These are phyloP conservation scores for Wickerhamomyces queroliae DNA, from an alignment of 805 yeast genomes.

Conservation along the genomic window DNA sequence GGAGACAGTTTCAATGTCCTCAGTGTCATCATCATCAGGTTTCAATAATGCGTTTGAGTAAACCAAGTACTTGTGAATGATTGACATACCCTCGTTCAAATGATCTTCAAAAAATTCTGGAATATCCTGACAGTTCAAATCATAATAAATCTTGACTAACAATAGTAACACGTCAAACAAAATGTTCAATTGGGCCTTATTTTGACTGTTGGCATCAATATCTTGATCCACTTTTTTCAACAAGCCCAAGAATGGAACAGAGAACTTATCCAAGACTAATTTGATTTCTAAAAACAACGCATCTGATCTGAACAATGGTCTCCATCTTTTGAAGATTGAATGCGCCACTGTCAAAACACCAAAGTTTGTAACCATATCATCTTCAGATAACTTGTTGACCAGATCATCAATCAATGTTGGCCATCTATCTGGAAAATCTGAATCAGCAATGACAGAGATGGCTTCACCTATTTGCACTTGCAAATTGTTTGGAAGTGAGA, in stretches of 20 bases:
- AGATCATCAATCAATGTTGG: constrained; percentile 67
- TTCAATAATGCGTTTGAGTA: constrained; percentile 51
- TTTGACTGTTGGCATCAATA: constrained; percentile 40
- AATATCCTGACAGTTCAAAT: constrained; percentile 94
- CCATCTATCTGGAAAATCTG: constrained; percentile 95
- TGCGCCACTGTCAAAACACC: constrained; percentile 92
- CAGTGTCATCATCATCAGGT: constrained; percentile 58
- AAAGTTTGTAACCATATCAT: constrained; percentile 69
- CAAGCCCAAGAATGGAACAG: constrained; percentile 69
- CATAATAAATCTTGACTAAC: constrained; percentile 79
- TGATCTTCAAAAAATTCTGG: constrained; percentile 98
- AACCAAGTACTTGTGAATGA: constrained; percentile 74
- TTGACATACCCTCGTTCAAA: constrained; percentile 66
- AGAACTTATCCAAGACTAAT: constrained; percentile 79
- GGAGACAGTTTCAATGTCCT: constrained; percentile 55
- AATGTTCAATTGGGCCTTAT: constrained; percentile 46
- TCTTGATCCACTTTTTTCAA: constrained; percentile 61
- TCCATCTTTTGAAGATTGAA: constrained; percentile 94
- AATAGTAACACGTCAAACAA: constrained; percentile 67
- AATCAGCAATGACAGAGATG: constrained; percentile 86
- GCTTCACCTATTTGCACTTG: constrained; percentile 96
- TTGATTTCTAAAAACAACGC: constrained; percentile 83
- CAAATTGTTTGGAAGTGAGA: constrained; percentile 66
- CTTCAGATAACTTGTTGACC: constrained; percentile 54
- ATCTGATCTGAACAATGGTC: constrained; percentile 89